Conservation (phyloP, 1,139 yeast genomes). For the Nakaseomyces delphensis region DNA sequence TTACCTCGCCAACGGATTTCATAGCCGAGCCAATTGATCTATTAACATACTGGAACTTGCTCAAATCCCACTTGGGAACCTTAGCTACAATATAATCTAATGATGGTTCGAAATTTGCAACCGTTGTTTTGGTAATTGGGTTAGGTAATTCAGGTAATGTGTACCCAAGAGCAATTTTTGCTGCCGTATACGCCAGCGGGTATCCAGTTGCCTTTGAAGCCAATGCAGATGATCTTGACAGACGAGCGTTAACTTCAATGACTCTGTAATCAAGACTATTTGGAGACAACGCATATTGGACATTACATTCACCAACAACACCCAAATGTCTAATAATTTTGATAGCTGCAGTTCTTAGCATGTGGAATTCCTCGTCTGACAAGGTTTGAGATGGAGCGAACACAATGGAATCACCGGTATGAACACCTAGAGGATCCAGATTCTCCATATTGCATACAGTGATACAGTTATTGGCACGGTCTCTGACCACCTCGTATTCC, state of each 20-base stretch:
- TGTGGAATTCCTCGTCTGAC: conserved; percentile 94
- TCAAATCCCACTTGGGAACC: conserved; percentile 97
- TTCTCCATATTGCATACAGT: conserved; percentile 99
- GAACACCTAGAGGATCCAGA: conserved; percentile 96
- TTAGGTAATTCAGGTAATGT: conserved; percentile 92
- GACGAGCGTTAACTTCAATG: conserved; percentile 94
- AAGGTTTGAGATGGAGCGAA: conserved; percentile 98
- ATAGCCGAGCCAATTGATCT: conserved; percentile 90
- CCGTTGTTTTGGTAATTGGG: conserved; percentile 92
- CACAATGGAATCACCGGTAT: conserved; percentile 97
- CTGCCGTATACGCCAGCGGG: conserved; percentile 97
- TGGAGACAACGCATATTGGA: conserved; percentile 93
- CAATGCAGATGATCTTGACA: conserved; percentile 93
- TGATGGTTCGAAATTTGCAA: conserved; percentile 95
- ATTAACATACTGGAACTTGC: conserved; percentile 90
- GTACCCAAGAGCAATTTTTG: conserved; percentile 90
- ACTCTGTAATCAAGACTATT: conserved; percentile 93
- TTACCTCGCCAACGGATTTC: conserved; percentile 99
- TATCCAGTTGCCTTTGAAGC: conserved; percentile 99
- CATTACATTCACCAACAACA: conserved; percentile 98
- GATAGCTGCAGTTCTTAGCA: conserved; percentile 95
- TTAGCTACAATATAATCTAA: conserved; percentile 94
- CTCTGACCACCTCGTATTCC: conserved; percentile 97
- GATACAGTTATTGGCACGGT: conserved; percentile 91
- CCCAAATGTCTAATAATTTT: conserved; percentile 96